Conservation (phyloP, 225 moss, liverwort and hornwort species). For the Bryum argenteum region DNA sequence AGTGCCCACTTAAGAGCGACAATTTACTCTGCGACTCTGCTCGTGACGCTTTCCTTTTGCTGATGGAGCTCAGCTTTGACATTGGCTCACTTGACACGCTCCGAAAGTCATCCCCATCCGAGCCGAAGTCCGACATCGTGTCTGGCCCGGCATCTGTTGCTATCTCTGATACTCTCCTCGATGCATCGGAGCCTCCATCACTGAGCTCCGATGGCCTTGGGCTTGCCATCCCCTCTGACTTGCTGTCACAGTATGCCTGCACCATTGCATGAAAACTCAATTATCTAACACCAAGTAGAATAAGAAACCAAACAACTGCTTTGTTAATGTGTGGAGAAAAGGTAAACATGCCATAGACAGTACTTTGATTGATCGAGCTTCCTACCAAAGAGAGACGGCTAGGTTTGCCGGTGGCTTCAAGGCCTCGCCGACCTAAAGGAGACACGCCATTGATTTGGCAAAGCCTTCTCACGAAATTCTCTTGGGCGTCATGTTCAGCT, state of each 20-base stretch:
- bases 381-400: conserved; percentile 18
- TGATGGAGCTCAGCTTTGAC: conserved; percentile 31
- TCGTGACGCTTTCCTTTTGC: conserved; percentile 19
- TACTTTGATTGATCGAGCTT: neutral
- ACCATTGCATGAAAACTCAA: neutral
- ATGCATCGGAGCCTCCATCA: conserved; percentile 42
- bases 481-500: conserved; percentile 29
- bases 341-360: neutral
- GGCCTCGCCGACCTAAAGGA: conserved; percentile 31
- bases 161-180: conserved; percentile 44
- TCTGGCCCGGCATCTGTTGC: conserved; percentile 50
- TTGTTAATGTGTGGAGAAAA: no score
- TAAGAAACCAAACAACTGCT: no score
- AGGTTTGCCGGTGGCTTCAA: conserved; percentile 16
- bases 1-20: conserved; percentile 38
- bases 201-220: conserved; percentile 34
- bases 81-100: conserved; percentile 53
- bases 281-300: neutral
- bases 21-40: conserved; percentile 36
- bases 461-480: conserved; percentile 38
- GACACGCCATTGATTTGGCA: conserved; percentile 41
- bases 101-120: conserved; percentile 54
- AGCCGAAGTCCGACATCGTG: conserved; percentile 42
- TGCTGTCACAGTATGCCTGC: conserved; percentile 20
- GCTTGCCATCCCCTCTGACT: conserved; percentile 22